phyloP scores from a whole-genome alignment of 164 flowering plant species.

The Amborella trichopoda region DNA sequence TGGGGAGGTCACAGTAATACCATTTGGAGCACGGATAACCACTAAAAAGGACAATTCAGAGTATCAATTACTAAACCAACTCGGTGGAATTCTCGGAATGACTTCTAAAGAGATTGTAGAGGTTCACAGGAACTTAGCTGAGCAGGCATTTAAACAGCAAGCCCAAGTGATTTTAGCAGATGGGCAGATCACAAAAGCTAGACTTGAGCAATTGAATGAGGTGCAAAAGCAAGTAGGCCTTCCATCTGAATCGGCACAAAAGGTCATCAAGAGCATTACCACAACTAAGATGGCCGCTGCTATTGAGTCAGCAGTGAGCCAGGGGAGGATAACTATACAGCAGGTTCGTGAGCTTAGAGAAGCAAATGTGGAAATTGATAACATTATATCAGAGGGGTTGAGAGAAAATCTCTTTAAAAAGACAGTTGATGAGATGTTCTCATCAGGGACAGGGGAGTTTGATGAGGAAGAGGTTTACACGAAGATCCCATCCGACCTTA shows the following conservation, averaged over 20 bases:
- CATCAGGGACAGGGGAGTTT: constrained; percentile 95
- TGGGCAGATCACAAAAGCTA: constrained; percentile 75
- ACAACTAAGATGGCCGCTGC: constrained; percentile 78
- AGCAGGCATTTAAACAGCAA: constrained; percentile 70
- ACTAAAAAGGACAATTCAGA: constrained; percentile 70
- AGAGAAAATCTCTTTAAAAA: constrained; percentile 76
- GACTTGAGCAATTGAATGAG: constrained; percentile 62
- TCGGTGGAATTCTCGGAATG: constrained; percentile 74
- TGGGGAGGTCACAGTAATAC: constrained; percentile 54
- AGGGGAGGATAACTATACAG: constrained; percentile 65
- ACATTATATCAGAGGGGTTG: constrained; percentile 54
- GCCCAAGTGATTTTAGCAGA: constrained; percentile 96
- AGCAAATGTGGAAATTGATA: constrained; percentile 52
- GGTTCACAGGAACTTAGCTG: constrained; percentile 71
- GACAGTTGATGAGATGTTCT: constrained; percentile 77
- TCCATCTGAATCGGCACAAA: constrained; percentile 64
- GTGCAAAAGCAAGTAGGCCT: constrained; percentile 78
- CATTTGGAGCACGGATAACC: constrained; percentile 58
- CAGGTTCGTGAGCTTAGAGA: constrained; percentile 84
- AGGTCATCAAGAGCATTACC: constrained; percentile 74
- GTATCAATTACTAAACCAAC: constrained; percentile 54
- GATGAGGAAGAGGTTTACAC: constrained; percentile 75
- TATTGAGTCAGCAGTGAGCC: constrained; percentile 64
- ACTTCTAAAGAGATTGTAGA: constrained; percentile 51
- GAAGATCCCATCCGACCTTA: constrained; percentile 70